phyloP scores from a whole-genome alignment of 192 early-diverging fungal genomes.

The Coemansia sp. region DNA sequence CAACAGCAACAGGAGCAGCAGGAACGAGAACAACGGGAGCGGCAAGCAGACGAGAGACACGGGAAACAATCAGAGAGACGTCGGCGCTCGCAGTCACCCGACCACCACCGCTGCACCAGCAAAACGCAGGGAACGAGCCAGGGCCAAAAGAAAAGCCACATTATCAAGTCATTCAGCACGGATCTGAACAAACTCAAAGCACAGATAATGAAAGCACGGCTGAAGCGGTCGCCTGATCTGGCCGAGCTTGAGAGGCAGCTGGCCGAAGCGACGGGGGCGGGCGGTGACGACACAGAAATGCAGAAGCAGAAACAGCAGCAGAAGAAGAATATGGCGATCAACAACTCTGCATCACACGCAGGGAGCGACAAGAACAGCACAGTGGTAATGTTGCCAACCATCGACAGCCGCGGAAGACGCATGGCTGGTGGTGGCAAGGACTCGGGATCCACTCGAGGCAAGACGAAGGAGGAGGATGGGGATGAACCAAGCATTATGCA shows the following conservation, averaged over 20 bases:
- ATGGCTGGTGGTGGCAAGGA: neutral
- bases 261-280: slow-evolving; percentile 55
- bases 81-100: neutral
- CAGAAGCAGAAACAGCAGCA: slow-evolving; percentile 18
- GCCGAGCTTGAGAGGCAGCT: slow-evolving; percentile 71
- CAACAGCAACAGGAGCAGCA: no score
- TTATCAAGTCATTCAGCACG: slow-evolving; percentile 11
- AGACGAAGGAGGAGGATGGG: slow-evolving; percentile 19
- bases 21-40: no score
- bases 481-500: slow-evolving; percentile 12
- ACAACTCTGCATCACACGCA: neutral
- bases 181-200: slow-evolving; percentile 87
- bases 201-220: slow-evolving; percentile 74
- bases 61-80: no score
- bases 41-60: no score
- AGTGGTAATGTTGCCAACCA: slow-evolving; percentile 36
- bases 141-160: neutral
- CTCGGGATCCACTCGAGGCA: neutral
- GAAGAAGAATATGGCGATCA: neutral
- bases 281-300: neutral
- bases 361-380: slow-evolving; percentile 1
- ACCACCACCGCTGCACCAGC: neutral
- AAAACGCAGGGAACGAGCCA: neutral
- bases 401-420: slow-evolving; percentile 40
- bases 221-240: slow-evolving; percentile 65